phyloP scores from a whole-genome alignment of 2,329 filamentous ascomycete genomes.

The Cordyceps cicadae region DNA sequence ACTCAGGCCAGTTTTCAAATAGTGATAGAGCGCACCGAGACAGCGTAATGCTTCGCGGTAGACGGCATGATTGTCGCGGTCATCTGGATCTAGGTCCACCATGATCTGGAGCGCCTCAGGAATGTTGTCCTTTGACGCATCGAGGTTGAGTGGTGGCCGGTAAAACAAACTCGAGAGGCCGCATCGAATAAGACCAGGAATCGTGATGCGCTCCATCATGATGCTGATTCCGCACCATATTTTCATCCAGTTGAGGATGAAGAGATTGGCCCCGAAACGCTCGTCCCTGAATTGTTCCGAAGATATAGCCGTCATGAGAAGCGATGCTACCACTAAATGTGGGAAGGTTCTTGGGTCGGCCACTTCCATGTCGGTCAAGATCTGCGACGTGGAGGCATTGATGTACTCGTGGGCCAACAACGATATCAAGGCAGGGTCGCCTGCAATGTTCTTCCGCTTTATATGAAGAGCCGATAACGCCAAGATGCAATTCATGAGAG shows the following conservation, averaged over 20 bases:
- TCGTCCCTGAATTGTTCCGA: constrained; percentile 43
- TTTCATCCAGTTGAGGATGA: constrained; percentile 47
- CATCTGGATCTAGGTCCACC: constrained; percentile 24
- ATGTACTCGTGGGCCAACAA: not conserved
- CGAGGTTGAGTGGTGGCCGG: not conserved
- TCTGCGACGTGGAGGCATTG: not conserved
- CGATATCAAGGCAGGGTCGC: not conserved
- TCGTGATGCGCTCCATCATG: constrained; percentile 1
- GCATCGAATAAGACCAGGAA: not conserved
- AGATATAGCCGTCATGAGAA: constrained; percentile 43
- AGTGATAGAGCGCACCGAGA: constrained; percentile 43
- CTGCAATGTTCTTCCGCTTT: not conserved
- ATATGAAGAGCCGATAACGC: constrained; percentile 1
- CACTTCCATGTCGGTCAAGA: constrained; percentile 27
- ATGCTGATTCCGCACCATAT: constrained; percentile 43
- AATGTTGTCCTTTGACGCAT: not conserved
- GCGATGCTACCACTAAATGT: constrained; percentile 42
- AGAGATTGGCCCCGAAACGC: constrained; percentile 31
- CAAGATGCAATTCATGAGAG: not conserved
- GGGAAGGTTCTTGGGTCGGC: constrained; percentile 38
- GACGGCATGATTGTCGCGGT: not conserved
- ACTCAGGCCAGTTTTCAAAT: constrained; percentile 37
- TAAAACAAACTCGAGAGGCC: not conserved
- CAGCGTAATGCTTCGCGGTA: constrained; percentile 42
- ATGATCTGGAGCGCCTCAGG: not conserved